Base-by-base conservation (phyloP, 768 basidiomycete genomes). In the Lentinula raphanica region DNA sequence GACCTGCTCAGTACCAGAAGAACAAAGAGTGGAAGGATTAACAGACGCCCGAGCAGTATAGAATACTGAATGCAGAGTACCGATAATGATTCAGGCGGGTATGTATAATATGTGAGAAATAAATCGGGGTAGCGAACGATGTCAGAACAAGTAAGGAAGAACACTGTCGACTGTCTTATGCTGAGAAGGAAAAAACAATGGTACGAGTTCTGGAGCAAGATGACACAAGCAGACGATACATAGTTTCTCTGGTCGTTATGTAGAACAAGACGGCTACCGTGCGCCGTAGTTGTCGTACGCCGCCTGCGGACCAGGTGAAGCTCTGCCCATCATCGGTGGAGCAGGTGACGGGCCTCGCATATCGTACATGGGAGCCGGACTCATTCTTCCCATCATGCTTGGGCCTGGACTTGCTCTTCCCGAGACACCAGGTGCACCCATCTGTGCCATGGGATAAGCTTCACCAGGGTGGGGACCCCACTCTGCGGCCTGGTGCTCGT, bases 361-460 rank as follows among this genome's bases (percentile, higher is more conserved):
- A 42, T 44, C 45, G 60, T 57, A 32, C 58, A 56, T 29, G 17
- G 55, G 62, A n/a, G 38, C 56, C 12, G 62, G 74, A 66, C 29
- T 67, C 70, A 56, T 67, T 29, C 69, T 66, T 28, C 67, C 65
- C 69, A 64, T 54, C 54, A 66, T 59, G 35, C 72, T 71, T 12
- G 76, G 74, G 1, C 69, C 75, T 56, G 76, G 76, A 56, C 74
- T 75, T 54, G 68, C 66, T 31, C 71, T 63, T 13, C 73, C 64
- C 46, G 38, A 66, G 60, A 64, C 25, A 44, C 54, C 59, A 19
- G 49, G 61, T 25, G 45, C 48, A 55, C 66, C 70, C 78, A 86
- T 78, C 65, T 88, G 85, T 0, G 82, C 89, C 90, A 92, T 91
- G 19, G 88, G 86, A 50, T 88, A 87, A 3, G 81, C 78, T 67